Percentiles rank a stretch among this genome's conserved stretches.
Conservation (phyloP, 352 stramenopile species). For the Elongisporangium anandrum region DNA sequence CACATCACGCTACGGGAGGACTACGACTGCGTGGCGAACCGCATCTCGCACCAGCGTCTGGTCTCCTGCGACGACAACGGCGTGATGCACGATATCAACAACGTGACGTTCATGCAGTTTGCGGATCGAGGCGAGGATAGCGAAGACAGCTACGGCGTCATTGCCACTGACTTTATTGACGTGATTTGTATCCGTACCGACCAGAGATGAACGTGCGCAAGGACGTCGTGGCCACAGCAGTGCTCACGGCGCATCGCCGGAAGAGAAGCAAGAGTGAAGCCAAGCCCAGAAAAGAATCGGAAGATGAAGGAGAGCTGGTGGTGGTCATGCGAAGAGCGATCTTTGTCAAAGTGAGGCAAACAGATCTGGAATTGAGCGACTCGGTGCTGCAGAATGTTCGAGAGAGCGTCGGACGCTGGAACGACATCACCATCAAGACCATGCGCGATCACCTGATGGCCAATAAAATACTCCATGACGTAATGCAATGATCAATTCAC, state of each 20-base stretch:
- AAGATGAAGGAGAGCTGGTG: slow-evolving; percentile 22
- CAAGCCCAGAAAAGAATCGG: slow-evolving; percentile 4
- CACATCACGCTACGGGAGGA: slow-evolving; percentile 40
- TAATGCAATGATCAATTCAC: too few relatives aligned
- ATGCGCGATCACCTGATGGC: neutral
- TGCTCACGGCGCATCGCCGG: slow-evolving; percentile 16
- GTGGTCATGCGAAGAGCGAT: slow-evolving; percentile 29
- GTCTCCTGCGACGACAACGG: slow-evolving; percentile 14
- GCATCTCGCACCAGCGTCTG: slow-evolving; percentile 27
- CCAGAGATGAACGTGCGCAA: slow-evolving; percentile 16
- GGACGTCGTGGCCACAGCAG: slow-evolving; percentile 20
- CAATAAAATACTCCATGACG: neutral
- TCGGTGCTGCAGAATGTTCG: neutral
- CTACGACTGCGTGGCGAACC: slow-evolving; percentile 23
- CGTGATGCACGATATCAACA: neutral
- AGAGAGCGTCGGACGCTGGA: neutral
- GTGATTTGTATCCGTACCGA: slow-evolving; percentile 23
- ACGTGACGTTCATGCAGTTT: slow-evolving; percentile 18
- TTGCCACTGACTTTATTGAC: slow-evolving; percentile 24
- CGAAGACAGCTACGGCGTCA: slow-evolving; percentile 22
- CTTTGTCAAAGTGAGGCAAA: slow-evolving; percentile 7
- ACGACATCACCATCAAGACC: slow-evolving; percentile 1
- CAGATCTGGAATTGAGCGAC: neutral
- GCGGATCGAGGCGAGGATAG: slow-evolving; percentile 2
- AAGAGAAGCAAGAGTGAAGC: slow-evolving; percentile 2